Percentiles rank a stretch among this genome's conserved stretches.
These are phyloP conservation scores for Coprinopsis cinerea DNA, from an alignment of 768 basidiomycete genomes.

Conservation along the genomic window DNA sequence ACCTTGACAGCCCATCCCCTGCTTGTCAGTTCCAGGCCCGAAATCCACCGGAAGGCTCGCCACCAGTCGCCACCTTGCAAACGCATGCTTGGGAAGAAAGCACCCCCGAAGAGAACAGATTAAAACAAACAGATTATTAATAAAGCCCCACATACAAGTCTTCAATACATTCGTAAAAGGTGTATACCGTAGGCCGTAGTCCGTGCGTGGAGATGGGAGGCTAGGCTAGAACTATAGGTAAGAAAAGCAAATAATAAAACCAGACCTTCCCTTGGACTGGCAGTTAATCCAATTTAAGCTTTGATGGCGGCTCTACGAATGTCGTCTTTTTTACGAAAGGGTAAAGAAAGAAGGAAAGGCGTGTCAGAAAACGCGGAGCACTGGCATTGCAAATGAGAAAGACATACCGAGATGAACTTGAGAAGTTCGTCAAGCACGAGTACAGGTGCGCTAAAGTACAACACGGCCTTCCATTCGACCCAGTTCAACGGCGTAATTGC, in stretches of 20 bases:
- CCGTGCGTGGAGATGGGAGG: no score
- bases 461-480: constrained; percentile 91
- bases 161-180: neutral
- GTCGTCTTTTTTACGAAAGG: constrained; percentile 32
- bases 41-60: neutral
- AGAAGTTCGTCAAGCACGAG: constrained; percentile 85
- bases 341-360: neutral
- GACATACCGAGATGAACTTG: constrained; percentile 73
- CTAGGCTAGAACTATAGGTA: neutral
- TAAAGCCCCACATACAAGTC: neutral
- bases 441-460: constrained; percentile 84
- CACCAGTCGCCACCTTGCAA: neutral
- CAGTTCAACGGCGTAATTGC: constrained; percentile 92
- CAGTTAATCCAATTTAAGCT: constrained; percentile 41
- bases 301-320: constrained; percentile 52
- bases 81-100: constrained; percentile 2
- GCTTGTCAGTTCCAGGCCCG: no score
- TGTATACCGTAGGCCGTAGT: no score
- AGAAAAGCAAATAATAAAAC: no score
- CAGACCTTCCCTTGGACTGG: no score
- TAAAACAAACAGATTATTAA: constrained; percentile 1
- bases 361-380: neutral
- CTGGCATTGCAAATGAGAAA: neutral
- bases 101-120: neutral
- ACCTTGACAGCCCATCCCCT: no score